Conservation (phyloP, 257 asterid genomes). For the Cynanchum wilfordii region DNA sequence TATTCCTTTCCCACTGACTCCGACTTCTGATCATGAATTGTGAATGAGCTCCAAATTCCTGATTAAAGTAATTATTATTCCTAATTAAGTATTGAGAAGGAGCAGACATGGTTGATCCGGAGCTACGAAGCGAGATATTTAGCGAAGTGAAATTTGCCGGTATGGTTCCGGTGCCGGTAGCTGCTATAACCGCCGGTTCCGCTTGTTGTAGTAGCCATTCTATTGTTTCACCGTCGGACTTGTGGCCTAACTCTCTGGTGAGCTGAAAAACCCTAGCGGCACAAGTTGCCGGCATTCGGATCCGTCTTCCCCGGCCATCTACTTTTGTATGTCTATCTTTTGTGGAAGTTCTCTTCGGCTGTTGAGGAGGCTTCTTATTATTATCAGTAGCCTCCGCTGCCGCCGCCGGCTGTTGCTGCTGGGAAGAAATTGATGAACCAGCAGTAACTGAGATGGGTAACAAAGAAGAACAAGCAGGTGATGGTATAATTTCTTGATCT, state of each 20-base stretch:
- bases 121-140: conserved; percentile 53
- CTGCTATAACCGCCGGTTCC: conserved; percentile 82
- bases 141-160: conserved; percentile 73
- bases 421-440: neutral
- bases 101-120: conserved; percentile 57
- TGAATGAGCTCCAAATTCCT: conserved; percentile 19
- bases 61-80: conserved; percentile 17
- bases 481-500: conserved; percentile 12
- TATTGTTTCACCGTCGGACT: conserved; percentile 49
- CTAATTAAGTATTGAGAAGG: conserved; percentile 35
- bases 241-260: conserved; percentile 53
- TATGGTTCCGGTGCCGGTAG: conserved; percentile 89
- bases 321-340: conserved; percentile 68
- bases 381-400: no score
- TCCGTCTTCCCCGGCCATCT: conserved; percentile 61
- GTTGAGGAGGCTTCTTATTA: conserved; percentile 16
- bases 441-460: neutral
- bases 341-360: conserved; percentile 40
- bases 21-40: conserved; percentile 18
- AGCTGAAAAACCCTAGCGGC: conserved; percentile 90
- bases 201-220: conserved; percentile 83
- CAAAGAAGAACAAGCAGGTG: conserved; percentile 7
- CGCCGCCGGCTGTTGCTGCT: no score
- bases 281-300: conserved; percentile 76
- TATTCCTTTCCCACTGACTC: conserved; percentile 14